These are phyloP conservation scores for Babesia caballi DNA, from an alignment of 169 alveolate genomes.

Conservation along the genomic window DNA sequence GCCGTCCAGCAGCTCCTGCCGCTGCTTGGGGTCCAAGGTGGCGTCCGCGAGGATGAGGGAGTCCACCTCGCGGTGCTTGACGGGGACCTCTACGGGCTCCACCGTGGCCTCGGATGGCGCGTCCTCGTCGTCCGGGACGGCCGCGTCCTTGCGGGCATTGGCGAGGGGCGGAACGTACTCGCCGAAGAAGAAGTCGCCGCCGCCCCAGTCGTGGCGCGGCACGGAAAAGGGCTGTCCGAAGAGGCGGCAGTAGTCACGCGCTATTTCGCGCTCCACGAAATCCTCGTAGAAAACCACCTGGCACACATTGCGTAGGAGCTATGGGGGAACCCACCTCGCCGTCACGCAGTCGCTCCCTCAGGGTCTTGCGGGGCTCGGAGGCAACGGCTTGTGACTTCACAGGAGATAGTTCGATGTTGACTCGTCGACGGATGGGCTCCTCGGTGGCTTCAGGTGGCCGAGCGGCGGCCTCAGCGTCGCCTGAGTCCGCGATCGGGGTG, in stretches of 20 bases:
- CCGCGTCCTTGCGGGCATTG: background rate
- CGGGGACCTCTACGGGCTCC: constrained; percentile 17
- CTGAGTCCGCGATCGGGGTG: too few relatives aligned
- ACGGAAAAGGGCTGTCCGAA: constrained; percentile 42
- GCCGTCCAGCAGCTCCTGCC: constrained; percentile 49
- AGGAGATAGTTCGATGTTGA: constrained; percentile 31
- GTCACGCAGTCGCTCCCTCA: constrained; percentile 62
- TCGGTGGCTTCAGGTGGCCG: background rate
- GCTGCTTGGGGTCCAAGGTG: constrained; percentile 15
- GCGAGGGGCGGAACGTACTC: constrained; percentile 7
- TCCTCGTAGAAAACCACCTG: constrained; percentile 61
- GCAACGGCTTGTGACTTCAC: background rate
- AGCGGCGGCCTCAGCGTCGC: too few relatives aligned
- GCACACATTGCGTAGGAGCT: background rate
- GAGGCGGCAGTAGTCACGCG: constrained; percentile 39
- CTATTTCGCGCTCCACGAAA: constrained; percentile 37
- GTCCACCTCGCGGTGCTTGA: constrained; percentile 20
- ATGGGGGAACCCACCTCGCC: constrained; percentile 57
- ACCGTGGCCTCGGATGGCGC: background rate
- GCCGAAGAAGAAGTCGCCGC: constrained; percentile 46
- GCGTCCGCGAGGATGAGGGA: constrained; percentile 13
- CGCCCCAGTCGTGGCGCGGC: constrained; percentile 67
- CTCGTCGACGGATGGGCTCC: background rate
- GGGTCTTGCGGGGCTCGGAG: constrained; percentile 38
- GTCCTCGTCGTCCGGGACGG: background rate